phyloP scores from a whole-genome alignment of 208 protist species.

The Acanthamoeba castellanii region DNA sequence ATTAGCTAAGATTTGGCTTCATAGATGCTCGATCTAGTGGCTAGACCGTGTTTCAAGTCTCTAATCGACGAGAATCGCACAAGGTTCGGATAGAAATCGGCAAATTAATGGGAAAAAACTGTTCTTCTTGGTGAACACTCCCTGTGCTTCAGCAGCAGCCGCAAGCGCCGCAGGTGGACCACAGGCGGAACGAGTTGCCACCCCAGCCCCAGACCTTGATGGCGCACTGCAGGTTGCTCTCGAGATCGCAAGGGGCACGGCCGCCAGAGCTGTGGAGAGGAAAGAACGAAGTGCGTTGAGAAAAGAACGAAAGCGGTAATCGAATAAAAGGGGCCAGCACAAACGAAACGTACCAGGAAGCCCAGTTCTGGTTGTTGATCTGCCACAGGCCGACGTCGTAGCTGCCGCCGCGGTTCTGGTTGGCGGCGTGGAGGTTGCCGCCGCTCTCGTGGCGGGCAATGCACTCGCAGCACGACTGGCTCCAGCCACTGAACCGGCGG shows the following conservation, averaged over 20 bases:
- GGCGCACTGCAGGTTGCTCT: slow-evolving; percentile 49
- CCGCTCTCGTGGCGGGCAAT: slow-evolving; percentile 75
- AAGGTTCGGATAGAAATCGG: too few species aligned
- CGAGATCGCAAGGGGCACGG: slow-evolving; percentile 23
- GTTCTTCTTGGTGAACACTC: background rate
- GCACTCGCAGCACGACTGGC: slow-evolving; percentile 76
- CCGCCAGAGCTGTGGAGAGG: background rate
- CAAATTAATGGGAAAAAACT: background rate
- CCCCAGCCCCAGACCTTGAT: slow-evolving; percentile 51
- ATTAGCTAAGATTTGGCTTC: too few species aligned
- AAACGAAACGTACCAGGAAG: background rate
- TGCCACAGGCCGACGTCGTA: slow-evolving; percentile 78
- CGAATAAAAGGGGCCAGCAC: too few species aligned
- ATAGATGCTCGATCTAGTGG: too few species aligned
- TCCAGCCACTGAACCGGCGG: slow-evolving; percentile 63
- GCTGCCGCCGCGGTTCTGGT: slow-evolving; percentile 74
- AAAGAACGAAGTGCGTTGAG: background rate
- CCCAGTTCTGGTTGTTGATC: slow-evolving; percentile 76
- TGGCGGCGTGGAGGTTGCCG: slow-evolving; percentile 75
- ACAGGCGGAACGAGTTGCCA: slow-evolving; percentile 26
- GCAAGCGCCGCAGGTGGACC: slow-evolving; percentile 34
- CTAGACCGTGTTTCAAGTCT: too few species aligned
- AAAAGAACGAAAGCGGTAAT: background rate
- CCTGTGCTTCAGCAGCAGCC: slow-evolving; percentile 5
- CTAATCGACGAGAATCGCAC: too few species aligned